A percentile compares a stretch with the other conserved stretches of the same genome.
Conservation (phyloP, 768 basidiomycete species). For the Pleurotus djamor region DNA sequence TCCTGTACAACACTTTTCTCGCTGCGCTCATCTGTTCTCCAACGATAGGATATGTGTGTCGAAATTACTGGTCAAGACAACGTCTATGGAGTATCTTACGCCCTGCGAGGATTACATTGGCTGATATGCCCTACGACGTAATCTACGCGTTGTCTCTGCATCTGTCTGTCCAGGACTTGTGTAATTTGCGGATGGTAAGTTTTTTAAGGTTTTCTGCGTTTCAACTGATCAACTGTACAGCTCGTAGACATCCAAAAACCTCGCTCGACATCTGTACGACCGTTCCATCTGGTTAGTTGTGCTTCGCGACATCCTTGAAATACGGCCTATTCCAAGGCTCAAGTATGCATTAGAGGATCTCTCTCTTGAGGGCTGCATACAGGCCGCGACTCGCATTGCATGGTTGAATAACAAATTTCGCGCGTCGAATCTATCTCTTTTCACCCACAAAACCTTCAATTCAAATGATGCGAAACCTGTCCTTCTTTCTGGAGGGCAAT, state of each 20-base stretch:
- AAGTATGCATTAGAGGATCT: not conserved
- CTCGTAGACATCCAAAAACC: not conserved
- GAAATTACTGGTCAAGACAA: no score
- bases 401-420: not conserved
- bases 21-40: no score
- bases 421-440: not conserved
- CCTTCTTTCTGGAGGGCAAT: not conserved
- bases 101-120: not conserved
- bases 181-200: not conserved
- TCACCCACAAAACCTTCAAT: not conserved
- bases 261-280: not conserved
- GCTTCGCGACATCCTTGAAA: not conserved
- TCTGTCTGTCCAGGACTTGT: not conserved
- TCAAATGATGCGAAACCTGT: not conserved
- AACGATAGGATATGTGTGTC: no score
- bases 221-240: no score
- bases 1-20: no score
- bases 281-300: not conserved
- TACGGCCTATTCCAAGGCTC: not conserved
- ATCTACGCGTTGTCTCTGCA: not conserved
- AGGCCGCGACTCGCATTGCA: not conserved
- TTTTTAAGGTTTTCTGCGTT: no score
- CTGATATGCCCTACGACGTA: not conserved
- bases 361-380: not conserved
- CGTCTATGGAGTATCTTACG: no score